A percentile compares a stretch with the other conserved stretches of the same genome.
phyloP scores from a whole-genome alignment of 257 asterid genomes.

The Thymus mandschuricus region DNA sequence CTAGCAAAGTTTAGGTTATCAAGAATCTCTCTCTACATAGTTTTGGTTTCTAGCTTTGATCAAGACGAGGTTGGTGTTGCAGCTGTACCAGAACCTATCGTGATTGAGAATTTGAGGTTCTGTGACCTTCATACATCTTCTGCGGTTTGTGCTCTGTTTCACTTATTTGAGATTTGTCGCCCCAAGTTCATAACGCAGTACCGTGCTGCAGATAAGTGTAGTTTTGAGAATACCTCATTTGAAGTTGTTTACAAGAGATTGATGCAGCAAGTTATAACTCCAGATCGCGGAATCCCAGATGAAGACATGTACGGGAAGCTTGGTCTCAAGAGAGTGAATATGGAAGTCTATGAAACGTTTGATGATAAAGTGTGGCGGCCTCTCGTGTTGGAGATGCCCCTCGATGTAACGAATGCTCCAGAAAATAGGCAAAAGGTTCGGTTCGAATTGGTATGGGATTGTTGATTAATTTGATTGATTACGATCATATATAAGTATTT shows the following conservation, averaged over 20 bases:
- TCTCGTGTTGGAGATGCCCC: no score
- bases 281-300: no score
- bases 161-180: neutral
- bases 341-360: no score
- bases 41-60: no score
- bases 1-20: neutral
- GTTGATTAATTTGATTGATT: no score
- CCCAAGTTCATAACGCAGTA: neutral
- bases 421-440: no score
- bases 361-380: no score
- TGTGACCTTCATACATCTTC: neutral
- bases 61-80: neutral
- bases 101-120: neutral
- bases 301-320: neutral
- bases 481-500: no score
- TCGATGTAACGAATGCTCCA: no score
- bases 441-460: no score
- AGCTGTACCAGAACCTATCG: neutral
- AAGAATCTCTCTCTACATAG: neutral
- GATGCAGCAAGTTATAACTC: neutral
- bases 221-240: neutral
- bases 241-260: neutral
- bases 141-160: neutral
- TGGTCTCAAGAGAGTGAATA: conserved; percentile 2
- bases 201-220: no score